These are phyloP conservation scores for Avena sativa DNA, from an alignment of 176 grass and related monocot species.

Conservation along the genomic window DNA sequence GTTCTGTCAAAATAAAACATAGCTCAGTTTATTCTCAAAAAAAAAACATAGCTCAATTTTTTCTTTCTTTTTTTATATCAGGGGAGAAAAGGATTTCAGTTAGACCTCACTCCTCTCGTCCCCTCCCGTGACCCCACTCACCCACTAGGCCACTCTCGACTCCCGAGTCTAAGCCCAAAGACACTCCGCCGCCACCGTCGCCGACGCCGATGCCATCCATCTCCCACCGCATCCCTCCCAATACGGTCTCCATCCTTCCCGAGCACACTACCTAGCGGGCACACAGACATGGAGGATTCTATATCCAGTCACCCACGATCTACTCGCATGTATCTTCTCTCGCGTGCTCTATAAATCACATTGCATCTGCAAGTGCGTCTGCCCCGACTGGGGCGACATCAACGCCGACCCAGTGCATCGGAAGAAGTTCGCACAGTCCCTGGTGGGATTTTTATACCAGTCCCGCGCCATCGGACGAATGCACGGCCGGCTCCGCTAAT, in stretches of 20 bases:
- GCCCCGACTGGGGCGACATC: background rate
- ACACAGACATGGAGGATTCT: background rate
- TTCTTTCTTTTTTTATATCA: too few species aligned
- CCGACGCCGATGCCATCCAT: background rate
- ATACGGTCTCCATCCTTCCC: background rate
- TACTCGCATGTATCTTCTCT: background rate
- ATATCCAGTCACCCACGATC: background rate
- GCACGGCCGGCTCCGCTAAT: background rate
- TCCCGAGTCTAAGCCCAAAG: too few species aligned
- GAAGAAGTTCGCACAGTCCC: background rate
- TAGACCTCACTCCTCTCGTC: too few species aligned
- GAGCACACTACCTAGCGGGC: background rate
- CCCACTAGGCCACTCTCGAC: too few species aligned
- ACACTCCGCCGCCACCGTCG: too few species aligned
- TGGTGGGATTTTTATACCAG: background rate
- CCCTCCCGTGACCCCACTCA: too few species aligned
- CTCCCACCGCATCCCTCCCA: background rate
- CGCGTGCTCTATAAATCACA: background rate
- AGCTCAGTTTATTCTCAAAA: too few species aligned
- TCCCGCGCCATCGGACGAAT: too few species aligned
- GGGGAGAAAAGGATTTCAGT: too few species aligned
- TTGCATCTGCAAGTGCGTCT: conserved; percentile 3
- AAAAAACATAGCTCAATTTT: too few species aligned
- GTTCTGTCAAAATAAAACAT: too few species aligned
- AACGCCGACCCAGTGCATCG: background rate